Base-by-base conservation (phyloP, 1,284 basidiomycete genomes). In the Tetrapyrgos nigripes region DNA sequence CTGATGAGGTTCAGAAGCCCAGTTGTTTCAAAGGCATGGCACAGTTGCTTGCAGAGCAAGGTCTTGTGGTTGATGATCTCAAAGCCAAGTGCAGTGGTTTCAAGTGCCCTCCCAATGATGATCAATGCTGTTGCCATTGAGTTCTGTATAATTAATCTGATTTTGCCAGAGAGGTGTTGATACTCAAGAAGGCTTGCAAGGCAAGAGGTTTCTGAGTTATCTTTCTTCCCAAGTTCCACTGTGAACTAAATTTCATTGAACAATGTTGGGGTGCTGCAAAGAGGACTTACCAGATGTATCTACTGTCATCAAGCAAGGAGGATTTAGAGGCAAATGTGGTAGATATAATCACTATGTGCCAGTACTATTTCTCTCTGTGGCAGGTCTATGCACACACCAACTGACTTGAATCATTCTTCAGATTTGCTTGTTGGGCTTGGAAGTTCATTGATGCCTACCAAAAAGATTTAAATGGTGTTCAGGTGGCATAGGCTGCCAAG, bases 221-320 rank as follows among this genome's bases (percentile, higher is more conserved):
- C 3, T 60, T 66, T 47, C 49, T 59, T 48, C 69, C 64, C n/a
- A 66, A 66, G 31, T 67, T 64, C 47, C 67, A 68, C 35, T 69
- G 65, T 54, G 62, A 72, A 54, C 62, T 70, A 6, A 72, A 72
- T 45, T 65, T 67, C 24, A 71, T 71, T 47, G 69, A 71, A 31
- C 69, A 70, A 47, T 68, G 59, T 51, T 71, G 67, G 68, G 68
- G 68, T 0, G 43, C 61, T 47, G 61, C 68, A 31, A 70, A 71
- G 48, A 10, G 57, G 19, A 14, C 46, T 2, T 67, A 67, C 53
- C 55, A 63, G 14, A 8, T 49, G 28, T 54, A 19, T 60, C 65
- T 62, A 2, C 28, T 23, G 2, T 70, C 61, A 23, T 61, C 59
- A 8, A 56, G 55, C 48, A 64, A 69, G 49, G 68, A 63, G n/a